A percentile compares a stretch with the other conserved stretches of the same genome.
Evolutionary conservation across 1,284 basidiomycete species (phyloP).

Genomic region (Macrocybe sp.): DNA sequence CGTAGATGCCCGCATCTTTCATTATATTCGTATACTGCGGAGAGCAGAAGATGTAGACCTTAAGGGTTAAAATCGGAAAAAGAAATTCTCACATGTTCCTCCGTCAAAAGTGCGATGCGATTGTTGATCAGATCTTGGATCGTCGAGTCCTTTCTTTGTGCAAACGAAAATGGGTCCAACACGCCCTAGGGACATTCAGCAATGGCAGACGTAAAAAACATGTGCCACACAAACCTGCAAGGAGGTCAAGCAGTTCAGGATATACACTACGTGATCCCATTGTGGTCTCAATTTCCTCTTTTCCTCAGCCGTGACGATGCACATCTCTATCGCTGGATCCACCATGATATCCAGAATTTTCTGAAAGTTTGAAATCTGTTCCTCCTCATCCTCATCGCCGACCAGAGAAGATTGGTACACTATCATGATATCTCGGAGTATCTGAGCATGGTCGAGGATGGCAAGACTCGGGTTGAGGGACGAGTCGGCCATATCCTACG

Average conservation of each 20-base stretch:
- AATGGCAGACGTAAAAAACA: slow-evolving; percentile 1
- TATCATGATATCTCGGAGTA: slow-evolving; percentile 82
- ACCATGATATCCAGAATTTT: slow-evolving; percentile 78
- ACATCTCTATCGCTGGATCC: slow-evolving; percentile 80
- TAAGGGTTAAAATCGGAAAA: slow-evolving; percentile 2
- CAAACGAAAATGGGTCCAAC: slow-evolving; percentile 72
- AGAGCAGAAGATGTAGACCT: background rate
- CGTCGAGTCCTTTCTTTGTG: slow-evolving; percentile 51
- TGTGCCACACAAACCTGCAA: slow-evolving; percentile 49
- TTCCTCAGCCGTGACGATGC: slow-evolving; percentile 62
- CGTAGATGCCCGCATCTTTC: slow-evolving; percentile 68
- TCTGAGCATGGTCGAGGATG: slow-evolving; percentile 78
- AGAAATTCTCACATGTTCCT: slow-evolving; percentile 69
- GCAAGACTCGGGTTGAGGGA: slow-evolving; percentile 73
- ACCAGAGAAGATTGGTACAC: slow-evolving; percentile 84
- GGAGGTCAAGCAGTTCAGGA: slow-evolving; percentile 82
- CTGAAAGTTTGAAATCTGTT: slow-evolving; percentile 53
- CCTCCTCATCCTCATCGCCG: slow-evolving; percentile 47
- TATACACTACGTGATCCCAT: slow-evolving; percentile 82
- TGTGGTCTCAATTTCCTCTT: slow-evolving; percentile 45
- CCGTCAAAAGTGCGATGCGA: slow-evolving; percentile 62
- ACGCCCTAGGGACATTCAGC: slow-evolving; percentile 43
- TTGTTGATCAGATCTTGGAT: slow-evolving; percentile 62
- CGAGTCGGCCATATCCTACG: slow-evolving; percentile 69
- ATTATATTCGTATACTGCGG: slow-evolving; percentile 69